Base-by-base conservation (phyloP, 2,329 filamentous ascomycete genomes). In the Alternaria hordeiaustralica region DNA sequence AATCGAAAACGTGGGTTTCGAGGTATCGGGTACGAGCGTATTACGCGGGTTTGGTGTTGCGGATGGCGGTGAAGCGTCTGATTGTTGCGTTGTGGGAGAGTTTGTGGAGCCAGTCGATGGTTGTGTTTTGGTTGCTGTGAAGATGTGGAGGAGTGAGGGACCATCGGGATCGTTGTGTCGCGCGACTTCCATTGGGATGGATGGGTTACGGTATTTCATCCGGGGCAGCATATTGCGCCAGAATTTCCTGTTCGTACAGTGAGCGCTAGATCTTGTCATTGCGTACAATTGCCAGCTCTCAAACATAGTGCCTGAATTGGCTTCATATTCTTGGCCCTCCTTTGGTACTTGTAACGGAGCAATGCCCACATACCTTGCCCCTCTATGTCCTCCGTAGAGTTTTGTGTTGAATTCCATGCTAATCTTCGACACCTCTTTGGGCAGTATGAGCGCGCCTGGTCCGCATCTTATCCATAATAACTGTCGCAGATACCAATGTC, bases 161-260 rank as follows among this genome's bases (percentile, higher is more conserved):
- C 70, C 80, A 47, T 89, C 82, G 41, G 70, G 65, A 41, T 75
- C 68, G 21, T 79, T 73, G 67, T 87, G 89, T 63, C 92, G 91
- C 79, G 91, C 90, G 73, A 97, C 88, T 63, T 92, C 89, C 87
- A 98, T 96, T 46, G 91, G 88, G 49, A 97, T 81, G 12, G 89
- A 83, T 1, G 96, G 96, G 80, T 99, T 99, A 86, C 97, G 91
- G 84, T 90, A 99, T 86, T 99, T 97, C 70, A 99, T 85, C 61
- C 93, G 89, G 21, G 93, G 92, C 51, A 98, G 89, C 78, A 89
- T 91, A 64, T 90, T 85, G 68, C 87, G 89, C 92, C 93, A 97
- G 87, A 99, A 97, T 83, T 93, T 93, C 75, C 94, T 97, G 69
- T 45, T 28, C 10, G 4, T 46, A 18, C 51, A 50, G 50, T 61